phyloP scores from a whole-genome alignment of 2,329 filamentous ascomycete species.

The Talaromyces sp. region DNA sequence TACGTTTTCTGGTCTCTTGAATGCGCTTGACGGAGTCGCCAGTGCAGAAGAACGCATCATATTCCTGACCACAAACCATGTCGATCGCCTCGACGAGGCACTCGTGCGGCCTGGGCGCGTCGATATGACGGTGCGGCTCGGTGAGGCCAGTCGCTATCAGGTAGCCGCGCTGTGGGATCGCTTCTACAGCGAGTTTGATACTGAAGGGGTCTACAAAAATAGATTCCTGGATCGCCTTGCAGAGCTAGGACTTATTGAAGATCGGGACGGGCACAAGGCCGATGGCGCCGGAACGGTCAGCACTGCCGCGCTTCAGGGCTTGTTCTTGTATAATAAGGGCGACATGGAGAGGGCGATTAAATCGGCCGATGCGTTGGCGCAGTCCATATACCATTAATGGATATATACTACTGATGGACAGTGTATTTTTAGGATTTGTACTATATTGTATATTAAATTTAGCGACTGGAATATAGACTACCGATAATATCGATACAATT shows the following conservation, averaged over 20 bases:
- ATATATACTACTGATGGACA: constrained; percentile 17
- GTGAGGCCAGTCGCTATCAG: constrained; percentile 80
- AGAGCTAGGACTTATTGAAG: constrained; percentile 63
- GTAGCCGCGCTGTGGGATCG: constrained; percentile 85
- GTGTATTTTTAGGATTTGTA: not conserved
- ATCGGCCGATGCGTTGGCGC: constrained; percentile 56
- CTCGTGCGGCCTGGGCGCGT: constrained; percentile 86
- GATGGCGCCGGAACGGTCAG: constrained; percentile 57
- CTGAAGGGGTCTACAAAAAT: constrained; percentile 54
- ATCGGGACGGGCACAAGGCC: constrained; percentile 44
- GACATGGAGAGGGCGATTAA: constrained; percentile 79
- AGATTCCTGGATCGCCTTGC: constrained; percentile 67
- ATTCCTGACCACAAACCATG: constrained; percentile 91
- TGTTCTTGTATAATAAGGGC: constrained; percentile 94
- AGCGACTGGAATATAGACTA: not conserved
- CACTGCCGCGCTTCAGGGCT: constrained; percentile 84
- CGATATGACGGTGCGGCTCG: constrained; percentile 86
- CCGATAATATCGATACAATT: not conserved
- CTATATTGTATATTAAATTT: not conserved
- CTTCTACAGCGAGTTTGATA: constrained; percentile 82
- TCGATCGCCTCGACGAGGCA: constrained; percentile 82
- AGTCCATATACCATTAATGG: constrained; percentile 21
- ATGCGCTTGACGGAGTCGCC: constrained; percentile 83
- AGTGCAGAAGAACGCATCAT: constrained; percentile 91
- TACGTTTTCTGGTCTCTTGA: constrained; percentile 86